Evolutionary conservation across 352 stramenopile species (phyloP), one percentile per base, ranked within the genome.

Genomic region (Pythium rishiriense): DNA sequence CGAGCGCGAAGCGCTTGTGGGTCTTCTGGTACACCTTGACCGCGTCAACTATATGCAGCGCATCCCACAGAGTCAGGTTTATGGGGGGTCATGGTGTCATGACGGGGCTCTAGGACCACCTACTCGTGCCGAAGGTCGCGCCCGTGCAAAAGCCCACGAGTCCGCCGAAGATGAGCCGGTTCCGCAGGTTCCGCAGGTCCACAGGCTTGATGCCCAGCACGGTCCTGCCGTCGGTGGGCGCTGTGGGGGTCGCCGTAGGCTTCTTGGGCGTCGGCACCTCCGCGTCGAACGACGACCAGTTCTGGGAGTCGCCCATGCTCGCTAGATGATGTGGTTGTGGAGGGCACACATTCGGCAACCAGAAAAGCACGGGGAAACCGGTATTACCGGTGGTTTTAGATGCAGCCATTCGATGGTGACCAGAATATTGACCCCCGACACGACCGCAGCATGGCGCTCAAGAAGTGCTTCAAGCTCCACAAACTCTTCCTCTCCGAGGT

Each of bases 251-350:
- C 5, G 58, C 15, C 29, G 33, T 21, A 22, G 58, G 64, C 42
- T 64, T 54, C 29, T 37, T 43, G 37, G 58, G 66, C 46, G 62
- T 54, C 9, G 58, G 49, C 65, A 62, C 53, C 48, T 48, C 59
- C 24, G 75, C 76, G 29, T 91, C 82, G 74, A 91, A 93, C 51
- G 84, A 85, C 63, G 75, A 87, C 84, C 84, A 93, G 54, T 90
- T 90, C 74, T 93, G 80, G 43, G 81, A 90, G 70, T 90, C 81
- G 42, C 80, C 69, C 84, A 93, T 91, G 42, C 4, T 50, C 39
- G 7, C 7, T 22, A 22, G 39, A 10, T 17, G 19, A 46, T 21
- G 39, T 46, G 39, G 39, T 4, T 2, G 10, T n/a, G 39, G 39
- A 12, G 39, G 39, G 33, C 33, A 39, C 7, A 7, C 8, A 14